Evolutionary conservation across 129 eudicot species (phyloP), one percentile per base, ranked within the genome.

Genomic region (Flaveria brownii): DNA sequence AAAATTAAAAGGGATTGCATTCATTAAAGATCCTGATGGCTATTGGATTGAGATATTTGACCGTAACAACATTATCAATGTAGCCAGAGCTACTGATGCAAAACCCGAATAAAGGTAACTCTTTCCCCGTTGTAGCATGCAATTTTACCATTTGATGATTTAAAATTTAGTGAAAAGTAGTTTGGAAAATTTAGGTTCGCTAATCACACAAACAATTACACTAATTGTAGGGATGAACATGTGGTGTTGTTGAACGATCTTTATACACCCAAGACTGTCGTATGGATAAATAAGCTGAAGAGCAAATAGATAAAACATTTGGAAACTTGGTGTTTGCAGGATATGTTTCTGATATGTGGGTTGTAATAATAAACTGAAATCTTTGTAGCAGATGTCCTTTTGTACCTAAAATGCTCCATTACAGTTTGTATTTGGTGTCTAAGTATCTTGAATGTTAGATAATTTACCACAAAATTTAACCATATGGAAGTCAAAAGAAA

Each of bases 1-100:
- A 30, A 91, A 87, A 82, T 80, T 94, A 80, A 91, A 89, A 79
- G 97, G 92, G 42, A 81, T 94, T 69, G 97, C 97, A 1, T 94
- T 94, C 83, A 86, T 94, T 25, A 89, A 89, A 87, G 99, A 94
- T 85, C 99, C 99, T 14, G 99, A 94, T 82, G 99, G 96, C 77
- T 94, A 94, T 79, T 89, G 97, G 93, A 94, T 94, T n/a, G 99
- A 94, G 81, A 91, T 94, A 74, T 91, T 94, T 39, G 99, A 91
- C 88, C 65, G 83, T 47, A 78, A 74, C 30, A 77, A 69, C n/a
- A 91, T 94, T 72, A 77, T 74, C 75, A 66, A 73, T 75, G 79
- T 83, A 20, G 87, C 86, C 68, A 74, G 20, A 70, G 84, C 62
- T 66, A 90, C 96, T 89, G 82, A 82, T 76, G 77, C 72, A 78